Base-by-base conservation (phyloP, 2,329 filamentous ascomycete species). In the Fusarium nygamai region DNA sequence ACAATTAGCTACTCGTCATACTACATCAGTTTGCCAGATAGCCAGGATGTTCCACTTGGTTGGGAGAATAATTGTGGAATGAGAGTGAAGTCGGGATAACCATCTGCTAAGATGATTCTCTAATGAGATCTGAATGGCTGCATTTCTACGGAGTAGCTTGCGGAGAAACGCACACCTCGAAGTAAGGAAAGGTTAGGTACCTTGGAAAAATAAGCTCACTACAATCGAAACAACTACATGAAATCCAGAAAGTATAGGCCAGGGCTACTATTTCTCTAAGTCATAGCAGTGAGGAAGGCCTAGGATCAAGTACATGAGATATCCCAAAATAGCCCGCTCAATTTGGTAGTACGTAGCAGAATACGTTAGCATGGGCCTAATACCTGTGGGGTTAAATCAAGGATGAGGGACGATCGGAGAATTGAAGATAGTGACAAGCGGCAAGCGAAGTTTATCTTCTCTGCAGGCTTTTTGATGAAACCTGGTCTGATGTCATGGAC, bases 91-190 rank as follows among this genome's bases (percentile, higher is more conserved):
- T 31, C 38, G 16, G 58, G 41, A 63, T 56, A 43, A 38, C 38
- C 41, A 48, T 17, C 34, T 50, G 20, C 13, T 14, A 47, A 47
- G 70, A 41, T 44, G 48, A 29, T 61, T 61, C 31, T 22, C 31
- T 36, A 17, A 24, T 44, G 8, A 34, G 27, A 27, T 44, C n/a
- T 51, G 36, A 73, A 72, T 64, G 63, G 71, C 53, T 34, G 13
- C 19, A 27, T 16, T 17, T 34, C 29, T 19, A 20, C 36, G 17
- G 36, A 38, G 36, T 20, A 38, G 22, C 36, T 51, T 34, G 22
- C 24, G 22, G 48, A 51, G 48, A 34, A 51, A 34, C 31, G 8
- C 17, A 51, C 16, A 20, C 31, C 31, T 51, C 48, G 17, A 24
- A 10, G 16, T 17, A n/a, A 13, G 17, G 31, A 11, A 51, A 34